Percentiles rank a stretch among this genome's conserved stretches.
These are phyloP conservation scores for Nakaseomyces bracarensis DNA, from an alignment of 1,139 yeast genomes.

Conservation along the genomic window DNA sequence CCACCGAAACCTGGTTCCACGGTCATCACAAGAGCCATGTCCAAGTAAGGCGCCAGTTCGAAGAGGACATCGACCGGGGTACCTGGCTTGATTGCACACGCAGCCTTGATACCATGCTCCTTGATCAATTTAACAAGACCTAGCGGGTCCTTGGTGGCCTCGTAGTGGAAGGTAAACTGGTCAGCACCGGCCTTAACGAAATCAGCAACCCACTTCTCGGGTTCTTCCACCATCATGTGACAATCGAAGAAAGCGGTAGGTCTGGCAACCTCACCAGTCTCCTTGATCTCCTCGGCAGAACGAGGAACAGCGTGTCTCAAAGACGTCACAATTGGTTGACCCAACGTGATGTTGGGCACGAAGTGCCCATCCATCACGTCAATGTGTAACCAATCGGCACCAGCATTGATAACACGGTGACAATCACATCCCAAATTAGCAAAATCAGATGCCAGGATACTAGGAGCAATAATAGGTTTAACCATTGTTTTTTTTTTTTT, in stretches of 20 bases:
- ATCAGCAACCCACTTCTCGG: slow-evolving; percentile 90
- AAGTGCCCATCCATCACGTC: slow-evolving; percentile 99
- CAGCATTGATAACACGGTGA: slow-evolving; percentile 62
- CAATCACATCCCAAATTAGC: slow-evolving; percentile 85
- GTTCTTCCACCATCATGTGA: slow-evolving; percentile 97
- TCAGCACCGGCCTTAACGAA: slow-evolving; percentile 95
- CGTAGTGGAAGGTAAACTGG: slow-evolving; percentile 93
- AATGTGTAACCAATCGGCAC: slow-evolving; percentile 94
- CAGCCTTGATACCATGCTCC: slow-evolving; percentile 80
- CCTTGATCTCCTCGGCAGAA: slow-evolving; percentile 36
- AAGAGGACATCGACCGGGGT: slow-evolving; percentile 81
- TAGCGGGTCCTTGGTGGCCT: slow-evolving; percentile 76
- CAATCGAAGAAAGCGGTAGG: slow-evolving; percentile 79
- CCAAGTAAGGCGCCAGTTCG: slow-evolving; percentile 69
- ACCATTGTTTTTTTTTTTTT: slow-evolving; percentile 61
- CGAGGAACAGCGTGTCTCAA: slow-evolving; percentile 72
- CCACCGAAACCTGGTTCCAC: slow-evolving; percentile 99
- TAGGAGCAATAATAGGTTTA: slow-evolving; percentile 85
- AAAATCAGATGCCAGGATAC: slow-evolving; percentile 90
- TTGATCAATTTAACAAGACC: slow-evolving; percentile 70
- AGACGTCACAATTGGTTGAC: slow-evolving; percentile 80
- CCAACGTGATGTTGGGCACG: slow-evolving; percentile 92
- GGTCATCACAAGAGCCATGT: slow-evolving; percentile 94
- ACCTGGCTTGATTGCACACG: slow-evolving; percentile 90
- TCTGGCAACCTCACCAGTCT: slow-evolving; percentile 19